Percentiles rank a stretch among this genome's conserved stretches.
These are phyloP conservation scores for Colletotrichum sp. DNA, from an alignment of 2,329 filamentous ascomycete species.

Conservation along the genomic window DNA sequence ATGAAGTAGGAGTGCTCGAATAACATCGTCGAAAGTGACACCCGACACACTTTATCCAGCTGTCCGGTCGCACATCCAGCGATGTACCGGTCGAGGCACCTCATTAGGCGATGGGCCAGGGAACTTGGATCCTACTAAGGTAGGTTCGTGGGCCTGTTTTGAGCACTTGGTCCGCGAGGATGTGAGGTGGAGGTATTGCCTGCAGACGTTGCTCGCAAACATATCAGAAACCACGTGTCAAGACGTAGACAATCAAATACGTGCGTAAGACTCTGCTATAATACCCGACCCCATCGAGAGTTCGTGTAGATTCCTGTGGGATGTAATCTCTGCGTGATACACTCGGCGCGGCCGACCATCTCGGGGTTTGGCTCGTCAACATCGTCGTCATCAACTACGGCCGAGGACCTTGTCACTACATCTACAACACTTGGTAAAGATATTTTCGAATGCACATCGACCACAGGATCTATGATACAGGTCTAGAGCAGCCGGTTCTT, in stretches of 20 bases:
- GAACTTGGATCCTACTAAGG: neutral
- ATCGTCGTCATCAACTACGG: fast-evolving
- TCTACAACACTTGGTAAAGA: neutral
- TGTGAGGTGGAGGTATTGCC: neutral
- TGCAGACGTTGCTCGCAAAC: neutral
- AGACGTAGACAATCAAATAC: neutral
- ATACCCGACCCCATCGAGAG: neutral
- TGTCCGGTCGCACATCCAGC: neutral
- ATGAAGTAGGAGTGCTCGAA: neutral
- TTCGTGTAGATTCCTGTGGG: neutral
- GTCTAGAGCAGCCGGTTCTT: neutral
- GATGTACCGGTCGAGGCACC: neutral
- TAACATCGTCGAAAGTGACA: neutral
- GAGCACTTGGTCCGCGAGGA: neutral
- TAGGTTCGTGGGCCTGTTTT: neutral
- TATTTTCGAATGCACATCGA: neutral
- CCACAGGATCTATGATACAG: neutral
- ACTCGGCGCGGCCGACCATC: neutral
- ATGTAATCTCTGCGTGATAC: neutral
- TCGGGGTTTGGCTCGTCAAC: neutral
- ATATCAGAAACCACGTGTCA: neutral
- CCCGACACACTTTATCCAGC: neutral
- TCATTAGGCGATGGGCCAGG: neutral
- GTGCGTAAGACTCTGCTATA: neutral
- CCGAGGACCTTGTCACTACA: neutral